These are phyloP conservation scores for Ascochyta lentis DNA, from an alignment of 2,329 filamentous ascomycete species.

Conservation along the genomic window DNA sequence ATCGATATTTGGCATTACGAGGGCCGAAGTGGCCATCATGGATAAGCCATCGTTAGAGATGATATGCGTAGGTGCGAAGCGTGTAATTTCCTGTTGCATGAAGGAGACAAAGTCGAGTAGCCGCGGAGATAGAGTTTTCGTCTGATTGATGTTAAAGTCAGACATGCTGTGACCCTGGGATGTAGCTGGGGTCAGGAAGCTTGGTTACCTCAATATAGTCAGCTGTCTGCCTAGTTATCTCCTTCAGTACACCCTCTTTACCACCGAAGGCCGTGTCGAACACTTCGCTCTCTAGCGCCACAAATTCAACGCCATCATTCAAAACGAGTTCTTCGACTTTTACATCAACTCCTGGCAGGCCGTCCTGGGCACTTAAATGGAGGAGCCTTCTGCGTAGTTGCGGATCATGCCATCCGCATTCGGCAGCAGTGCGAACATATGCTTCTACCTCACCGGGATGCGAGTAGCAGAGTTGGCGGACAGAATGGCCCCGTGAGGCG, in stretches of 20 bases:
- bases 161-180: no score
- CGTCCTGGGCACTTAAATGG: neutral
- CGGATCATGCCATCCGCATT: neutral
- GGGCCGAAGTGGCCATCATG: constrained; percentile 1
- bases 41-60: constrained; percentile 4
- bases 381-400: neutral
- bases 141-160: neutral
- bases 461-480: constrained; percentile 10
- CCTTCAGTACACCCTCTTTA: neutral
- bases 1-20: neutral
- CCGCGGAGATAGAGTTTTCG: neutral
- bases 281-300: neutral
- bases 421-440: neutral
- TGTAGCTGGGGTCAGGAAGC: no score
- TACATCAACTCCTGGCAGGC: neutral
- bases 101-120: constrained; percentile 4
- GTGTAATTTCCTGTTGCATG: constrained; percentile 1
- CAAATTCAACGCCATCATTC: neutral
- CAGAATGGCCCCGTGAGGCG: constrained; percentile 6
- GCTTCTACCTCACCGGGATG: constrained; percentile 2
- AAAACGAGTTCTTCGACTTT: neutral
- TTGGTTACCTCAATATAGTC: neutral
- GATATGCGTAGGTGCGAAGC: constrained; percentile 3
- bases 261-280: neutral
- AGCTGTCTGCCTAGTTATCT: neutral